Percentiles rank a stretch among this genome's conserved stretches.
Evolutionary conservation across 2,329 filamentous ascomycete species (phyloP).

Genomic region (Pseudogymnoascus sp.): DNA sequence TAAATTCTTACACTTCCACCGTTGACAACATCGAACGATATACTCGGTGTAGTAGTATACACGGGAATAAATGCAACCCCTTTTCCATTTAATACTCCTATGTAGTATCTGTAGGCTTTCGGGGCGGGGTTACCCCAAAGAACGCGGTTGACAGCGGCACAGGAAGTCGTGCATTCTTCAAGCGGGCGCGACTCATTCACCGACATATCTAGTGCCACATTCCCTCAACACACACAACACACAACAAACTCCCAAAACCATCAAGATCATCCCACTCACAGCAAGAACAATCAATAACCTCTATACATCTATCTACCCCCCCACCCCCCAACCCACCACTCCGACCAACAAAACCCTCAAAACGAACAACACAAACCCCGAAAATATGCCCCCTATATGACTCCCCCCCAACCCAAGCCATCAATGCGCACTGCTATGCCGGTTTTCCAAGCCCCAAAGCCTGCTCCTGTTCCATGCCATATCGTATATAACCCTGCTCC

Average conservation of each 20-base stretch:
- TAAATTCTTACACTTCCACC: not conserved
- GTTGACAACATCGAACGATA: not conserved
- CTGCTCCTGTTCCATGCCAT: not conserved
- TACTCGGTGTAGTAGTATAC: not conserved
- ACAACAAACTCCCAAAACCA: not conserved
- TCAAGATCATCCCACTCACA: not conserved
- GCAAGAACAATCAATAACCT: not conserved
- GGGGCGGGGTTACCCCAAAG: not conserved
- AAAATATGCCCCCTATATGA: slow-evolving; percentile 8
- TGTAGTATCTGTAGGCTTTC: not conserved
- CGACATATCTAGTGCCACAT: not conserved
- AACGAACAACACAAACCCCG: not conserved
- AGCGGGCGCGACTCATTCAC: not conserved
- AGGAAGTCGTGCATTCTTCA: not conserved
- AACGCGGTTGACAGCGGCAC: not conserved
- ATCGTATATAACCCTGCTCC: not conserved
- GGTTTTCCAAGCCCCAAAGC: not conserved
- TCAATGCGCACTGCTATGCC: slow-evolving; percentile 3
- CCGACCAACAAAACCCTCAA: not conserved
- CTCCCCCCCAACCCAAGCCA: not conserved
- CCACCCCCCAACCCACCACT: not conserved
- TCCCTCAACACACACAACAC: not conserved
- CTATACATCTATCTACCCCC: slow-evolving; percentile 5
- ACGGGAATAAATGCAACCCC: not conserved
- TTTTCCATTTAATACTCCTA: not conserved